phyloP scores from a whole-genome alignment of 208 protist genomes.

The Acanthamoeba royreba region DNA sequence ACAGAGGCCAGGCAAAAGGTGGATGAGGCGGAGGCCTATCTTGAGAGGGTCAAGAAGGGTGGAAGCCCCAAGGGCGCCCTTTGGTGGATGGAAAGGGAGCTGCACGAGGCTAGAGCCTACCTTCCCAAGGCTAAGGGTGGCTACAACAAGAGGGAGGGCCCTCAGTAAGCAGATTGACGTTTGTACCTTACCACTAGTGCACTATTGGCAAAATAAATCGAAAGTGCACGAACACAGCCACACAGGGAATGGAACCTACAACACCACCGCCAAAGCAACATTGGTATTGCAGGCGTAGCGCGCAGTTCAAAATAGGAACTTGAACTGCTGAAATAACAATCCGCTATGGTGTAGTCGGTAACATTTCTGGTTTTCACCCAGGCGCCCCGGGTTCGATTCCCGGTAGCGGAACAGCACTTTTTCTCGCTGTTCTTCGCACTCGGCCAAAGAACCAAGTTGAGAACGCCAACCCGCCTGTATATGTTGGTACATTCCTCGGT shows the following conservation, averaged over 20 bases:
- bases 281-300: too few species aligned
- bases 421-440: too few species aligned
- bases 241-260: too few species aligned
- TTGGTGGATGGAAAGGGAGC: slow-evolving; percentile 7
- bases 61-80: not conserved
- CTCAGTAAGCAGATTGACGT: not conserved
- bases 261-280: too few species aligned
- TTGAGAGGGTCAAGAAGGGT: not conserved
- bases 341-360: slow-evolving; percentile 57
- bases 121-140: slow-evolving; percentile 5
- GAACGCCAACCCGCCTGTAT: too few species aligned
- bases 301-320: too few species aligned
- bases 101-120: not conserved
- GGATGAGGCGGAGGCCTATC: not conserved
- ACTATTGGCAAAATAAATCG: too few species aligned
- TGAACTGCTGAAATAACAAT: too few species aligned
- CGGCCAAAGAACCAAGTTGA: too few species aligned
- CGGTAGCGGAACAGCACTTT: slow-evolving; percentile 58
- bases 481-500: too few species aligned
- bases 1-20: not conserved
- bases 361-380: slow-evolving; percentile 59
- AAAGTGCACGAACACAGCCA: too few species aligned
- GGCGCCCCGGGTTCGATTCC: slow-evolving; percentile 55
- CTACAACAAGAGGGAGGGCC: not conserved
- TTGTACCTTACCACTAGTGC: too few species aligned